Conservation (phyloP, 2,329 filamentous ascomycete species). For the Microdochium bolleyi region DNA sequence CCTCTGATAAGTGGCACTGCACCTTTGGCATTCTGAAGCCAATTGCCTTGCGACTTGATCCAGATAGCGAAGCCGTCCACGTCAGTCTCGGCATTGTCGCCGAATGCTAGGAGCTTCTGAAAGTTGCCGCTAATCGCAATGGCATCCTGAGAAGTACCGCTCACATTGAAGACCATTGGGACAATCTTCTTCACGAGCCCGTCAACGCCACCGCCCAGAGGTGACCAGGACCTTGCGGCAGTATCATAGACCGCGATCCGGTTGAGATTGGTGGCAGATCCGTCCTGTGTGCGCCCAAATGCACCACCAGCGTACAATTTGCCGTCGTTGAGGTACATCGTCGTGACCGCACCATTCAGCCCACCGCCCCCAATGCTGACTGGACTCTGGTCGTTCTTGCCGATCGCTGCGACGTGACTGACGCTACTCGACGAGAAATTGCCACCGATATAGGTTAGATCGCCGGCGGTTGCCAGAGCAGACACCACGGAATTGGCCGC, state of each 20-base stretch:
- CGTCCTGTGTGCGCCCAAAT: constrained; percentile 67
- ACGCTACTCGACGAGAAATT: constrained; percentile 67
- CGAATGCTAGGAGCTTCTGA: constrained; percentile 61
- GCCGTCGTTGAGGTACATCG: constrained; percentile 59
- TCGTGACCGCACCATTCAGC: constrained; percentile 69
- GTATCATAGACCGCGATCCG: constrained; percentile 73
- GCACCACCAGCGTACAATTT: constrained; percentile 75
- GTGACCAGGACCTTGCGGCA: constrained; percentile 59
- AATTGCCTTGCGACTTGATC: constrained; percentile 79
- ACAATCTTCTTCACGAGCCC: constrained; percentile 70
- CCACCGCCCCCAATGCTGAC: constrained; percentile 57
- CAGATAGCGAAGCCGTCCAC: constrained; percentile 81
- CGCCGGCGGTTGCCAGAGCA: constrained; percentile 55
- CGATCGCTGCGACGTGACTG: constrained; percentile 71
- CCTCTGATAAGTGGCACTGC: constrained; percentile 62
- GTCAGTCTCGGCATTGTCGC: constrained; percentile 47
- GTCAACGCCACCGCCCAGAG: constrained; percentile 80
- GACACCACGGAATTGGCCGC: constrained; percentile 59
- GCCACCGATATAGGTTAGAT: constrained; percentile 69
- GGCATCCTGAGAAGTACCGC: constrained; percentile 59
- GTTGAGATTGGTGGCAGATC: constrained; percentile 55
- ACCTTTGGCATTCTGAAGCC: constrained; percentile 72
- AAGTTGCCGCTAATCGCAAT: constrained; percentile 80
- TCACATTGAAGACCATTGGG: constrained; percentile 72
- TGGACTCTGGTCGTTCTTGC: constrained; percentile 51